Base-by-base conservation (phyloP, 495 filamentous ascomycete genomes). In the Neurospora sp. region DNA sequence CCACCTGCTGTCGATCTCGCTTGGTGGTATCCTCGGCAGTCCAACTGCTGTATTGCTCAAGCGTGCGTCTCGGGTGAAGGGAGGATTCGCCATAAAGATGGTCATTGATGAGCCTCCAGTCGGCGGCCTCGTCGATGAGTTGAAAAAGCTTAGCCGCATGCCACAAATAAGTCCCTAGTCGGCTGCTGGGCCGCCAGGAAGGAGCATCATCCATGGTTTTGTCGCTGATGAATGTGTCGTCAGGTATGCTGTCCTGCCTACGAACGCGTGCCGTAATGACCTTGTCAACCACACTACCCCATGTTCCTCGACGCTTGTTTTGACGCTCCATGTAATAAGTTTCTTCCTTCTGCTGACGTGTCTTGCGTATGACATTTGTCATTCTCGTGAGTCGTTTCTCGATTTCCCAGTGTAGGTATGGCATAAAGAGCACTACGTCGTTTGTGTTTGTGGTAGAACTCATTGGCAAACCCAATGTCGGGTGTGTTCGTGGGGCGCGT, bases 361-460 rank as follows among this genome's bases (percentile, higher is more conserved):
- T 77, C 20, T 76, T 77, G 4, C 76, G 72, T 8, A 77, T 74
- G 16, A 79, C 74, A 23, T 76, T 77, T 31, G 76, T 79, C 77
- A 79, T 79, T 10, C 77, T 72, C n/a, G 72, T 69, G 5, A 79
- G 74, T 4, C 77, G 74, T 44, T 77, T 79, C 39, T 77, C 77
- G 20, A 76, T 77, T 31, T 77, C 77, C 77, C 77, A 79, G 23
- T 79, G 77, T n/a, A 79, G 70, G 37, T 75, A 79, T 5, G 77
- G 76, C 77, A 79, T 79, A 35, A 66, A 66, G 27, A 66, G 54
- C 12, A 66, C 54, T 27, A 18, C 54, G 27, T 66, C 54, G 27
- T 66, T 66, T 16, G 54, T 66, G 27, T 35, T 66, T 9, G 27
- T 14, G 27, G 54, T 31, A 31, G 54, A 23, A 27, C 4, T 37